These are phyloP conservation scores for Chytriomyces sp. DNA, from an alignment of 192 early-diverging fungal genomes.

Conservation along the genomic window DNA sequence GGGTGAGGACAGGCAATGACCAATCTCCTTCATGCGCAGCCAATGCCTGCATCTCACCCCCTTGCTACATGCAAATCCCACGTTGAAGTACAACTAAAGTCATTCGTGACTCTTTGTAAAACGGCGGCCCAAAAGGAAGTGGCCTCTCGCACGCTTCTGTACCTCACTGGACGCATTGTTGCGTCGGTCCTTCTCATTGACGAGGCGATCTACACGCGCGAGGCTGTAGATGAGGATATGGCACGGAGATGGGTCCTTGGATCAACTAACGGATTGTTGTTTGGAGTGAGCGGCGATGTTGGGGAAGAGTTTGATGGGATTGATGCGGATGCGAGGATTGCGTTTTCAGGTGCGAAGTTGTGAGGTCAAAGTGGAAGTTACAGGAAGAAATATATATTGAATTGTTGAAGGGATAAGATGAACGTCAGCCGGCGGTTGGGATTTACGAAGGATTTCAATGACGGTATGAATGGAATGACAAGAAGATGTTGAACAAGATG, in stretches of 20 bases:
- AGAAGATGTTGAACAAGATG: no score
- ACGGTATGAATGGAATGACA: no score
- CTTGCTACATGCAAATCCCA: not conserved
- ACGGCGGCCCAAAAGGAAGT: not conserved
- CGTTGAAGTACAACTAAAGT: not conserved
- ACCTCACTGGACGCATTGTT: not conserved
- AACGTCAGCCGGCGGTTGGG: no score
- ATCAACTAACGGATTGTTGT: not conserved
- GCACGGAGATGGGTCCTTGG: not conserved
- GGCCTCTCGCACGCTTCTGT: conserved; percentile 4
- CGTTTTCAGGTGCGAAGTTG: not conserved
- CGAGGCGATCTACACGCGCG: not conserved
- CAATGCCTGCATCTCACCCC: not conserved
- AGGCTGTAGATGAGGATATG: not conserved
- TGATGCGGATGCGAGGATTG: not conserved
- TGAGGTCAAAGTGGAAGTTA: no score
- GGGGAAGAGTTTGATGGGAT: not conserved
- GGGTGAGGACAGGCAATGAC: not conserved
- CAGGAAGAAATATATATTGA: no score
- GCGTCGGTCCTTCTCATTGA: conserved; percentile 1
- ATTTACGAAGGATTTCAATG: no score
- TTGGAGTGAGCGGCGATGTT: not conserved
- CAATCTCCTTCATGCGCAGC: not conserved
- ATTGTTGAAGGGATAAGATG: no score
- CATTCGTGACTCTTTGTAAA: not conserved